These are phyloP conservation scores for Eragrostis tef DNA, from an alignment of 202 grass and related monocot genomes.

Conservation along the genomic window DNA sequence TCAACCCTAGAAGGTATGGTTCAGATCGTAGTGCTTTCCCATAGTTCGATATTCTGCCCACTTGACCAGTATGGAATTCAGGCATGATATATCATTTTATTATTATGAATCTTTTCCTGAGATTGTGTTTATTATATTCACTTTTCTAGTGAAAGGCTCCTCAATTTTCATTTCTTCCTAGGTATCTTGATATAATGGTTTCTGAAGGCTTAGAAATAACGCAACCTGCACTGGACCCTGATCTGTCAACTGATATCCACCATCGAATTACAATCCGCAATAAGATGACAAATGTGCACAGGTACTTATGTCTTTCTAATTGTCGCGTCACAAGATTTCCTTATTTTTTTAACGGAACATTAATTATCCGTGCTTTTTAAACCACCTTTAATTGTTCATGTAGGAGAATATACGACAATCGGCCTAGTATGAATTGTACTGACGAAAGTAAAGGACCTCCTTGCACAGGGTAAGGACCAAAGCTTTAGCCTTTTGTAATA, in stretches of 20 bases:
- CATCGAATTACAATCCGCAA: constrained; percentile 93
- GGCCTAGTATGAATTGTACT: constrained; percentile 85
- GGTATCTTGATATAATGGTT: constrained; percentile 94
- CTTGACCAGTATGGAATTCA: neutral
- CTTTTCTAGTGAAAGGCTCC: constrained; percentile 9
- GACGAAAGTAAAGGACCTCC: constrained; percentile 87
- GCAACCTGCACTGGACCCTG: constrained; percentile 90
- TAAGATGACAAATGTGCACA: constrained; percentile 82
- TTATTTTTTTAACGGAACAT: neutral
- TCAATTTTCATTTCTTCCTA: constrained; percentile 41
- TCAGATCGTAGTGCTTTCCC: neutral
- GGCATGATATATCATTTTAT: neutral
- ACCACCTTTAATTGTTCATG: constrained; percentile 39
- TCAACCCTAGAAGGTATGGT: constrained; percentile 73
- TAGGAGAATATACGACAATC: constrained; percentile 81
- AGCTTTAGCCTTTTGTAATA: constrained; percentile 32
- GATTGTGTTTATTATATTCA: neutral
- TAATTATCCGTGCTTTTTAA: neutral
- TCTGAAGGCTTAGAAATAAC: constrained; percentile 97
- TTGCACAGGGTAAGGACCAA: constrained; percentile 69
- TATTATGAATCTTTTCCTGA: neutral
- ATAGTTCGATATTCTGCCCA: neutral
- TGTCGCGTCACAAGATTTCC: neutral
- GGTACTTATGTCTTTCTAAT: constrained; percentile 48
- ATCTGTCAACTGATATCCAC: constrained; percentile 90